A percentile compares a stretch with the other conserved stretches of the same genome.
Evolutionary conservation across 129 eudicot genomes (phyloP).

Genomic region (Flaveria trinervia): DNA sequence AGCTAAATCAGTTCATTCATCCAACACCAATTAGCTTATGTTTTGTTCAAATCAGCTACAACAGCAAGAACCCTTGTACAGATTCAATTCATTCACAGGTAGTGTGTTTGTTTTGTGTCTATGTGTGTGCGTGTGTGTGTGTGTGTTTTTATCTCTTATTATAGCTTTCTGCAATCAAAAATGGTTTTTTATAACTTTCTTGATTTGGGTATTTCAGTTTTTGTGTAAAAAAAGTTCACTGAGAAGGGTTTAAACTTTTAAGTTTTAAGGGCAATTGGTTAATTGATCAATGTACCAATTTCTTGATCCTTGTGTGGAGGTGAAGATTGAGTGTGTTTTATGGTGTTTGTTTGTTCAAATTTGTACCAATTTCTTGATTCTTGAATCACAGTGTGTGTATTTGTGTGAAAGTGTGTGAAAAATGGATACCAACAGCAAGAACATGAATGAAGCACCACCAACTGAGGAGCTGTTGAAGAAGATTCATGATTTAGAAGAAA

Average conservation of each 20-base stretch:
- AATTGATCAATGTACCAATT: neutral
- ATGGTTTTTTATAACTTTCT: neutral
- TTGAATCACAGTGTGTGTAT: conserved; percentile 17
- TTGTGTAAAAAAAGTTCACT: neutral
- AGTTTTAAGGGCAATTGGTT: neutral
- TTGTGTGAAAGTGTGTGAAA: conserved; percentile 18
- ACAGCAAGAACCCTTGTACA: too few species aligned
- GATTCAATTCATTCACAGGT: neutral
- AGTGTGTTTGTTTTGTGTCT: neutral
- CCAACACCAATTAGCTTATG: too few species aligned
- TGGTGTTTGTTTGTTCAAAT: neutral
- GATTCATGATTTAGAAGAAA: conserved; percentile 64
- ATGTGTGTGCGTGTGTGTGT: too few species aligned
- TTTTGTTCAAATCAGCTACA: too few species aligned
- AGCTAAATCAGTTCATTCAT: conserved; percentile 1
- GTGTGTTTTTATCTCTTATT: too few species aligned
- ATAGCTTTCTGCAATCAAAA: neutral
- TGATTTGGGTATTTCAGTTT: neutral
- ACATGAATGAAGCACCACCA: conserved; percentile 39
- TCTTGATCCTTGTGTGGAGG: neutral
- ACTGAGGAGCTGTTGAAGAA: conserved; percentile 69
- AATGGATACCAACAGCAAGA: conserved; percentile 28
- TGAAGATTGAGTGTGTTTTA: neutral
- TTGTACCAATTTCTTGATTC: conserved; percentile 22
- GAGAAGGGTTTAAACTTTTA: neutral